Base-by-base conservation (phyloP, 768 basidiomycete species). In the Panaeolus cyanescens region DNA sequence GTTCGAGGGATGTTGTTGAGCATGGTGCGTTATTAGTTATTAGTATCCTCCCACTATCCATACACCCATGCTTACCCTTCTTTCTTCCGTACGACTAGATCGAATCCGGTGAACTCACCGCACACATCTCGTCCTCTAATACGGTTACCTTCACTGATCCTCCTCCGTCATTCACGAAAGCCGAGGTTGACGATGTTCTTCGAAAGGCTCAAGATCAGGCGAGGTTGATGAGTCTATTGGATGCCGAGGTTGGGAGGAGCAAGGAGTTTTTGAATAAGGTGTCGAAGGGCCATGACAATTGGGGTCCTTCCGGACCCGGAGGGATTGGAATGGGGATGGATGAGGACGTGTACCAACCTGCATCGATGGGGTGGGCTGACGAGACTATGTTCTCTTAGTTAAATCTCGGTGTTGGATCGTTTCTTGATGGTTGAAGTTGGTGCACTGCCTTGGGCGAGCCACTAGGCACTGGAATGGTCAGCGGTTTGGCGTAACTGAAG, bases 191-290 rank as follows among this genome's bases (percentile, higher is more conserved):
- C 61, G 60, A 68, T 1, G 80, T 86, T 4, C 76, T 93, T 40
- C 73, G 67, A 56, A 77, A 80, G 17, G 77, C 79, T 4, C 90
- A 92, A 69, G 74, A 75, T 50, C 90, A 89, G 69, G 77, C 79
- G 13, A 72, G 70, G 50, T 63, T 80, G 19, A 78, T 91, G 8
- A 73, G 67, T 28, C 70, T 70, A 54, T 70, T 90, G 20, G 88
- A 91, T 65, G 73, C 79, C 60, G 81, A 85, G 58, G 73, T 89
- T 66, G 84, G 80, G 37, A 77, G 81, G 69, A 89, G 87, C 71
- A 89, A 80, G 67, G 93, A 93, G 50, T 94, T 86, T 63, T 69
- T 94, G 66, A 77, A 67, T 32, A 95, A 93, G 85, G 91, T 89
- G 15, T 28, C 39, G 37, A 60, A 60, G 36, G 32, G 9, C n/a